A percentile compares a stretch with the other conserved stretches of the same genome.
phyloP scores from a whole-genome alignment of 164 flowering plant species.

The Hamamelis virginiana region DNA sequence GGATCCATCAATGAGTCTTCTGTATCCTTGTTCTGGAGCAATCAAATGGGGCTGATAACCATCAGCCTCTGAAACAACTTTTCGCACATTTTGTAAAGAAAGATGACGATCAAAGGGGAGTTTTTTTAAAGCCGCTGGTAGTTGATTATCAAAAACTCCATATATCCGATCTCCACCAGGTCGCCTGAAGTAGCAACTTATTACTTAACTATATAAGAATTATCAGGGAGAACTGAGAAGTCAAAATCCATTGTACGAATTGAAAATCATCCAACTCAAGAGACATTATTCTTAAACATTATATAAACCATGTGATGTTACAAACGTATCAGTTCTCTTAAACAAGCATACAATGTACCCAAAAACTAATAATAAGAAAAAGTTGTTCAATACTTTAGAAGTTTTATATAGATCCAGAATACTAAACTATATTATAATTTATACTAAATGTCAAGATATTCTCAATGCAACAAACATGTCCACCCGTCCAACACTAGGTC shows the following conservation, averaged over 20 bases:
- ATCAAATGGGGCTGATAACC: constrained; percentile 92
- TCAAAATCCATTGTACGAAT: neutral
- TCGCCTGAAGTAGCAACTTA: constrained; percentile 43
- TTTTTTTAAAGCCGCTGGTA: constrained; percentile 83
- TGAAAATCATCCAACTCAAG: neutral
- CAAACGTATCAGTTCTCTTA: neutral
- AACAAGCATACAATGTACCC: neutral
- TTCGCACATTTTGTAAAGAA: constrained; percentile 70
- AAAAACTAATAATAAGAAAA: neutral
- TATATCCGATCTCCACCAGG: constrained; percentile 89
- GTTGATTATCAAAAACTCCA: constrained; percentile 87
- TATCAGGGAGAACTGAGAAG: neutral
- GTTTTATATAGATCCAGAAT: too few relatives aligned
- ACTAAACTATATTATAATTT: too few relatives aligned
- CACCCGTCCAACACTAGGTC: too few relatives aligned
- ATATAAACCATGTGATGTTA: neutral
- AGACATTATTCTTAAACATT: neutral
- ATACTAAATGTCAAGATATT: too few relatives aligned
- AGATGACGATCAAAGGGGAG: constrained; percentile 89
- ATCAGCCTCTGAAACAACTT: constrained; percentile 80
- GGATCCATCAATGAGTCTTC: constrained; percentile 94
- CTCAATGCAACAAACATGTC: too few relatives aligned
- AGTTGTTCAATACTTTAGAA: too few relatives aligned
- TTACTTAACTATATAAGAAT: neutral
- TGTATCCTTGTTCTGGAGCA: constrained; percentile 98